These are phyloP conservation scores for Mycena albidolilacea DNA, from an alignment of 768 basidiomycete species.

Conservation along the genomic window DNA sequence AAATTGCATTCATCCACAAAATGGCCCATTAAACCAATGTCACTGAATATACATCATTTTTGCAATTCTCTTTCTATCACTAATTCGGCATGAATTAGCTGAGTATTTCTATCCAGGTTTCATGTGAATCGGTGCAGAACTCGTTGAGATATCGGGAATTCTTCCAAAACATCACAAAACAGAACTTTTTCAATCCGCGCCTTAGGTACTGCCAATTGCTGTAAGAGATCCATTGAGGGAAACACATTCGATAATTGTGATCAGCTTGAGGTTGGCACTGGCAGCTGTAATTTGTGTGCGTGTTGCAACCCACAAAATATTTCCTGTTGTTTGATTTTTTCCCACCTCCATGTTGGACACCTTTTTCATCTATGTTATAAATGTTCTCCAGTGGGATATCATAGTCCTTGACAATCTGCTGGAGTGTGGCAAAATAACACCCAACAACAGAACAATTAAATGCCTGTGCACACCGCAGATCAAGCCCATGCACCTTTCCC, in stretches of 20 bases:
- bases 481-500: constrained; percentile 1
- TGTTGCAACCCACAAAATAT: not conserved
- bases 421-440: not conserved
- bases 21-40: too few species aligned
- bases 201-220: too few species aligned
- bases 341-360: not conserved
- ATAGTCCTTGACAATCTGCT: not conserved
- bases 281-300: constrained; percentile 5
- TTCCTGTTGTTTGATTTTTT: not conserved
- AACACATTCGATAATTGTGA: constrained; percentile 58
- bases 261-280: constrained; percentile 55
- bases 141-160: too few species aligned
- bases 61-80: too few species aligned
- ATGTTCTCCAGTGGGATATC: not conserved
- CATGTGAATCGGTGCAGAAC: too few species aligned
- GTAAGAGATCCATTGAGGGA: constrained; percentile 51
- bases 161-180: too few species aligned
- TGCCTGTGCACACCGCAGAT: not conserved
- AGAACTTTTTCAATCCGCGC: too few species aligned
- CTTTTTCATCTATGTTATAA: constrained; percentile 7
- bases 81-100: too few species aligned
- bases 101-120: too few species aligned
- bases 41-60: too few species aligned
- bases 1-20: too few species aligned
- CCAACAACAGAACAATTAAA: not conserved